A percentile compares a stretch with the other conserved stretches of the same genome.
Evolutionary conservation across 1,284 basidiomycete species (phyloP).

Genomic region (Ceraceosorus guamensis): DNA sequence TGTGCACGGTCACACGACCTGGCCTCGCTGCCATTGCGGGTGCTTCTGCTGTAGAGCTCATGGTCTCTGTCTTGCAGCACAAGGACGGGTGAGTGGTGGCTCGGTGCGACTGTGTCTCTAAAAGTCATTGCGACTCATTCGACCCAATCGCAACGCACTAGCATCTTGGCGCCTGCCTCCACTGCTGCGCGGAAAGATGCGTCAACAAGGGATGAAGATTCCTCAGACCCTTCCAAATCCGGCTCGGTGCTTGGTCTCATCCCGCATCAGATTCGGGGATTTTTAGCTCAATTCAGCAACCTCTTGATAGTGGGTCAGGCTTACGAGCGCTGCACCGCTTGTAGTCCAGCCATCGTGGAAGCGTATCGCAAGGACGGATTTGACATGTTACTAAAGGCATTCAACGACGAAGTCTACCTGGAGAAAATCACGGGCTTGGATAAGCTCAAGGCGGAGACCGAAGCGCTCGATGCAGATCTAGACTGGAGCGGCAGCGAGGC

Average conservation of each 20-base stretch:
- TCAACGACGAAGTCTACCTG: constrained; percentile 74
- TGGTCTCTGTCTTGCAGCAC: constrained; percentile 83
- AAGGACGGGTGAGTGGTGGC: constrained; percentile 7
- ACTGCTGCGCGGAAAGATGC: constrained; percentile 44
- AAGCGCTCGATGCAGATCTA: constrained; percentile 2
- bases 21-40: constrained; percentile 87
- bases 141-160: not conserved
- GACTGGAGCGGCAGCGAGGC: constrained; percentile 8
- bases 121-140: not conserved
- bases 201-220: too few relatives aligned
- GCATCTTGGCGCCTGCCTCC: not conserved
- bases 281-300: constrained; percentile 75
- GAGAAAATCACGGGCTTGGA: constrained; percentile 79
- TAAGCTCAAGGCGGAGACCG: constrained; percentile 46
- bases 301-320: constrained; percentile 76
- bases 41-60: constrained; percentile 81
- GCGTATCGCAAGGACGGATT: constrained; percentile 61
- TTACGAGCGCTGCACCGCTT: constrained; percentile 83
- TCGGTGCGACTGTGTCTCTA: not conserved
- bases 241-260: constrained; percentile 67
- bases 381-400: constrained; percentile 67
- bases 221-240: not conserved
- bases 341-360: constrained; percentile 49
- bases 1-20: constrained; percentile 98
- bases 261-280: constrained; percentile 89